Base-by-base conservation (phyloP, 805 yeast species). In the Zygoascus flipseniorum region DNA sequence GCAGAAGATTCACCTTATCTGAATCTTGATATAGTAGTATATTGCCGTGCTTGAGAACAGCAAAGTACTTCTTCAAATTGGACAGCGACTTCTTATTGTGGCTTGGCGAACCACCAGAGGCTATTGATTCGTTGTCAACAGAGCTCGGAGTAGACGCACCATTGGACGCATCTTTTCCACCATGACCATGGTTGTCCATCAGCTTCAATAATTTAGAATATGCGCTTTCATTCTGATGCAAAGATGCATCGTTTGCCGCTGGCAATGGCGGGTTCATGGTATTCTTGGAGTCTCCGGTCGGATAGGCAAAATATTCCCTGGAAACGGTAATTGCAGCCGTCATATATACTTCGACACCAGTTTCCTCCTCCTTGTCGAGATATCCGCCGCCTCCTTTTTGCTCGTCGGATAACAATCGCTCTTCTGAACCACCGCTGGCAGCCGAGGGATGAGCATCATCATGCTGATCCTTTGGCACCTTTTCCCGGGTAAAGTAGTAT, bases 311-410 rank as follows among this genome's bases (percentile, higher is more conserved):
- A 64, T 83, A 86, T 58, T 86, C 92, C 56, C 81, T 82, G 0
- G 95, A 86, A n/a, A 90, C 90, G 2, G 85, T 80, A 1, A 89
- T 69, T 95, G 95, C 87, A 8, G 95, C 96, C 10, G 80, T 72
- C 63, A 55, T 60, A 53, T 79, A 59, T 0, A 88, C 77, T 26
- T 81, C 80, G 0, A 85, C 78, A 2, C 93, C 95, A 0, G 79
- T 66, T n/a, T 74, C 72, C 42, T 71, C 68, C 11, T 69, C 68
- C 60, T 86, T 90, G 53, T 83, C 82, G n/a, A 85, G 28, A 6
- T 4, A 23, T 23, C 28, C 28, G 6, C 28, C 28, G 28, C 28
- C 28, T 23, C 28, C 41, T 31, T 47, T 16, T 5, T 14, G 35
- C 31, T 62, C 55, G 37, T n/a, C n/a, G 5, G 82, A 0, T 86